Base-by-base conservation (phyloP, 176 grass and related monocot genomes). In the Hsuehochloa calcarea region DNA sequence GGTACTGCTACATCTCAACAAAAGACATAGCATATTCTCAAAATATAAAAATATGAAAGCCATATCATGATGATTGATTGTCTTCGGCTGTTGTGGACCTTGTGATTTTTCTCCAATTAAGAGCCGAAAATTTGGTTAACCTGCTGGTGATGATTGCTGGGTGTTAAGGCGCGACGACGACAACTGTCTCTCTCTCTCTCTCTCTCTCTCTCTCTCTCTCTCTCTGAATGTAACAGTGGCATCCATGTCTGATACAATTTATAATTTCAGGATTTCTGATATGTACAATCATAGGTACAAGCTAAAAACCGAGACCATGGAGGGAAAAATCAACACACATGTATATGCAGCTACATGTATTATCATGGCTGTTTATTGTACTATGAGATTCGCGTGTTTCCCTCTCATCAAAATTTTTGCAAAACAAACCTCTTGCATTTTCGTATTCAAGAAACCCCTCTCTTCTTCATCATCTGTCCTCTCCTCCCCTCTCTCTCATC, bases 121-220 rank as follows among this genome's bases (percentile, higher is more conserved):
- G 75, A 41, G 81, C 81, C 74, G 81, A 65, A 80, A 55, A 27
- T 66, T 66, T 27, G 68, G 81, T 46, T 84, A 79, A 73, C 63
- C 52, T 15, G 61, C 55, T 25, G 15, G 49, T n/a, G 20, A 68
- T 49, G 38, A 72, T 88, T 79, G 54, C 34, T 31, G 61, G 60
- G 41, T 54, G 72, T 82, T 59, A 47, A 25, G 60, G 22, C 51
- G 22, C 29, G 50, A 35, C 78, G 17, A n/a, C n/a, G n/a, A n/a
- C n/a, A n/a, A n/a, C n/a, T n/a, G n/a, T n/a, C n/a, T n/a, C n/a
- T n/a, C n/a, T n/a, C n/a, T n/a, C n/a, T n/a, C n/a, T n/a, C n/a
- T n/a, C n/a, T n/a, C n/a, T n/a, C n/a, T n/a, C n/a, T n/a, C n/a
- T n/a, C n/a, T n/a, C n/a, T n/a, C n/a, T n/a, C n/a, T n/a, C n/a